Evolutionary conservation across 306 rosid species (phyloP), one percentile per base, ranked within the genome.

Genomic region (Cercis canadensis): DNA sequence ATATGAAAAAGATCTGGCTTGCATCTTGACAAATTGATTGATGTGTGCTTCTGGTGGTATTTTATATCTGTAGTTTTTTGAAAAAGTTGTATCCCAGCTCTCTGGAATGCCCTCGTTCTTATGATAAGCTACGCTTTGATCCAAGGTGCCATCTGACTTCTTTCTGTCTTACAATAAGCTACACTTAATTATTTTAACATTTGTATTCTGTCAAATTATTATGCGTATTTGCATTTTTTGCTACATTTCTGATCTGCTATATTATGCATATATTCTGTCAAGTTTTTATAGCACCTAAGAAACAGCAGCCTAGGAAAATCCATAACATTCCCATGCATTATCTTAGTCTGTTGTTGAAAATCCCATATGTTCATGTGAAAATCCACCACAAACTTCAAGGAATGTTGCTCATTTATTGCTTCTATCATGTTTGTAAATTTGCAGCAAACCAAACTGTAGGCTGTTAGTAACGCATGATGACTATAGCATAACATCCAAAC

Each of bases 51-150:
- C 58, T 76, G 79, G 46, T 55, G 65, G 62, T 67, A 9, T 69
- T 37, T 80, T 78, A 17, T 44, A 43, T 16, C 0, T 80, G 79
- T 87, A 95, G 99, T 74, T 89, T 95, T 76, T 79, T 95, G 86
- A 95, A 79, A 57, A 87, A 85, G 85, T 79, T 95, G 92, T 91
- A 91, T 73, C 87, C 90, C 19, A 76, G 57, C 77, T 80, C 80
- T 73, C 68, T 91, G 69, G 99, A 95, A 77, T 95, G 99, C 69
- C 97, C 99, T 36, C 96, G 92, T 29, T 95, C 99, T 44, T 95
- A 95, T 74, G 97, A 91, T 81, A 95, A 79, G 87, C 86, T 95
- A 80, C 97, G 85, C 40, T 91, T 95, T 75, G 92, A 95, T 85
- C 97, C 99, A n/a, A 92, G 99, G 99, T 91, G 67, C 49, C 50